Evolutionary conservation across 257 asterid genomes (phyloP), one percentile per base, ranked within the genome.

Genomic region (Capsicum pubescens): DNA sequence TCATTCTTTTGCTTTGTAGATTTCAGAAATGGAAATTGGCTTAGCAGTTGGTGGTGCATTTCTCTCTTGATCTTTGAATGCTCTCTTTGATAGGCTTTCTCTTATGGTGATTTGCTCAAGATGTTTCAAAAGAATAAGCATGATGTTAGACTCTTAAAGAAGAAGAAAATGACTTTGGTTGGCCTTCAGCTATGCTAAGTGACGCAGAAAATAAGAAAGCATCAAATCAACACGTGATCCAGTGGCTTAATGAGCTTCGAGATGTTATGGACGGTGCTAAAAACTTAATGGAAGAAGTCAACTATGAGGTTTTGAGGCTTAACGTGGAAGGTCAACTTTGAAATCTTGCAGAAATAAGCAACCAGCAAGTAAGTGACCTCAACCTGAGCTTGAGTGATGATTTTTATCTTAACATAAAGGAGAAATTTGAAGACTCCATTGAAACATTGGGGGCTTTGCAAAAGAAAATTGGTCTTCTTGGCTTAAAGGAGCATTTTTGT

Each of bases 121-220:
- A n/a, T n/a, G n/a, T n/a, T n/a, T n/a, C n/a, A n/a, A n/a, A n/a
- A n/a, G n/a, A n/a, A n/a, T n/a, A n/a, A n/a, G n/a, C n/a, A n/a
- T n/a, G n/a, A n/a, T n/a, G n/a, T n/a, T n/a, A n/a, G n/a, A n/a
- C n/a, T n/a, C 50, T 44, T 44, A 44, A 35, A 61, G 44, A 69
- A 69, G 14, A 59, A 79, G 52, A 57, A 26, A 48, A 42, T 16
- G 8, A 69, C 35, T 16, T 44, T 85, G 58, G 14, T 16, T 35
- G 57, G 55, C 13, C 15, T 84, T 17, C 21, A 19, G 2, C 58
- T 6, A 87, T 87, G 81, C 89, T 87, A 72, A 54, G 35, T 54
- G 87, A 84, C 81, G 85, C 83, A 13, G 85, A 86, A 63, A 48
- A 72, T 12, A 83, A 83, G 78, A 69, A 86, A 55, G n/a, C 58